phyloP scores from a whole-genome alignment of 345 rosid species.

The Crucihimalaya himalaica region DNA sequence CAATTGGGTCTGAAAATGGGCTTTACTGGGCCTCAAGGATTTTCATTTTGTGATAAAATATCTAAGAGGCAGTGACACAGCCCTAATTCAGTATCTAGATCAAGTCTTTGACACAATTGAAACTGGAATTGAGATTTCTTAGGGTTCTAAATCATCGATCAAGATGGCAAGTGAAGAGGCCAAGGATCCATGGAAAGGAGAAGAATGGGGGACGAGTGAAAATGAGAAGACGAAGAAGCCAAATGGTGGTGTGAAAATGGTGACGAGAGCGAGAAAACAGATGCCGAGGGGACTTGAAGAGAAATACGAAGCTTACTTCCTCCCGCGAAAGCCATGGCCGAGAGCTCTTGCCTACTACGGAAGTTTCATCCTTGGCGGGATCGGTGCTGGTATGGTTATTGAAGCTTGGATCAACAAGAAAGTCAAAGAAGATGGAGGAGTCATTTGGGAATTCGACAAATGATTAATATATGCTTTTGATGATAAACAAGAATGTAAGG shows the following conservation, averaged over 20 bases:
- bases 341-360: conserved; percentile 70
- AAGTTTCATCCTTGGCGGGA: conserved; percentile 76
- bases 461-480: neutral
- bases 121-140: neutral
- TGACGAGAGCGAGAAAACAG: conserved; percentile 56
- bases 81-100: neutral
- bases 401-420: conserved; percentile 90
- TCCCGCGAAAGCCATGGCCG: conserved; percentile 69
- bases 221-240: conserved; percentile 67
- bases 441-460: conserved; percentile 43
- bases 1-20: neutral
- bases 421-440: conserved; percentile 55
- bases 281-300: conserved; percentile 79
- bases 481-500: neutral
- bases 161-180: conserved; percentile 64
- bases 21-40: neutral
- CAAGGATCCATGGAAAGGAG: conserved; percentile 85
- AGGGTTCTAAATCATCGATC: neutral
- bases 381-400: conserved; percentile 86
- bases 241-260: conserved; percentile 43
- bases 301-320: conserved; percentile 87
- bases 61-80: neutral
- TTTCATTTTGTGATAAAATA: neutral
- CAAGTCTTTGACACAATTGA: neutral
- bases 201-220: conserved; percentile 76